Conservation (phyloP, 2,329 filamentous ascomycete genomes). For the Calcarisporium arbuscula region DNA sequence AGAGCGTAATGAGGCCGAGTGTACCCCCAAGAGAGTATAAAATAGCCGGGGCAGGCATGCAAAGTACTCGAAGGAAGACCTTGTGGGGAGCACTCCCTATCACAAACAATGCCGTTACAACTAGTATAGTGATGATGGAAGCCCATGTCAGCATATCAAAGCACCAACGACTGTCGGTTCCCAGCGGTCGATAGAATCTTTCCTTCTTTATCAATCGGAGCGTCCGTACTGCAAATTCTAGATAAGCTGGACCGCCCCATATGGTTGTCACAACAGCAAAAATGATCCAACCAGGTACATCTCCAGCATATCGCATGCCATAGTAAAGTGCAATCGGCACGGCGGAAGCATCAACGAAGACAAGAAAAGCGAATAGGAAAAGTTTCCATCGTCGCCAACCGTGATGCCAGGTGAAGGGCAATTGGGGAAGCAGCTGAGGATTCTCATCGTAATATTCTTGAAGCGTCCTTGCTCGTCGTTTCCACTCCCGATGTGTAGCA, state of each 20-base stretch:
- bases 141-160: conserved; percentile 44
- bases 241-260: conserved; percentile 48
- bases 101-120: conserved; percentile 44
- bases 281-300: conserved; percentile 34
- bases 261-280: conserved; percentile 50
- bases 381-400: conserved; percentile 35
- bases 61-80: conserved; percentile 42
- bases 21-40: conserved; percentile 40
- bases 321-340: conserved; percentile 49
- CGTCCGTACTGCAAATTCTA: conserved; percentile 44
- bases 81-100: conserved; percentile 44
- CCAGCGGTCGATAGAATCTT: conserved; percentile 44
- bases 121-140: conserved; percentile 39
- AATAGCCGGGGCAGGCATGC: conserved; percentile 46
- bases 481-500: conserved; percentile 26
- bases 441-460: conserved; percentile 34
- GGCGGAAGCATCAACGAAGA: conserved; percentile 37
- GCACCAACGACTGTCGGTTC: conserved; percentile 38
- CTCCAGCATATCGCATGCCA: conserved; percentile 35
- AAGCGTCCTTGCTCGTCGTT: conserved; percentile 27
- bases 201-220: conserved; percentile 42
- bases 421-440: conserved; percentile 29
- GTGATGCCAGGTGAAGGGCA: conserved; percentile 36
- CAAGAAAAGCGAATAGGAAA: conserved; percentile 39
- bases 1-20: conserved; percentile 30